Evolutionary conservation across 768 basidiomycete species (phyloP).

Genomic region (Pleurotus eryngii): DNA sequence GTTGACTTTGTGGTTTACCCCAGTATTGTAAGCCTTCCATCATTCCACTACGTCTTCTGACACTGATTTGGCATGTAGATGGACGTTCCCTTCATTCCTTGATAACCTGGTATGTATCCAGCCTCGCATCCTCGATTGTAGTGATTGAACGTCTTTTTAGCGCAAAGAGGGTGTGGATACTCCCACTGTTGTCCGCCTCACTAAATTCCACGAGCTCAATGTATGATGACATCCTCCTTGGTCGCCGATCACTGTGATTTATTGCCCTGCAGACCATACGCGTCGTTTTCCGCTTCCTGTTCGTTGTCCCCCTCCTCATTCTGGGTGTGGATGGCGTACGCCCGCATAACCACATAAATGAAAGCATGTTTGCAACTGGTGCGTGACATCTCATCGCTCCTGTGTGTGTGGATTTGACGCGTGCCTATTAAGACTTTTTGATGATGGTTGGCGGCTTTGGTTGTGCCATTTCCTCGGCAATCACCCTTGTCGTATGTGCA

Average conservation of each 20-base stretch:
- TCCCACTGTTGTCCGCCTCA: slow-evolving; percentile 64
- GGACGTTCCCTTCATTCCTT: slow-evolving; percentile 67
- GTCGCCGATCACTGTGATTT: neutral
- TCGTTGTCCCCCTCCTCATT: slow-evolving; percentile 60
- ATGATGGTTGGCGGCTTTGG: slow-evolving; percentile 58
- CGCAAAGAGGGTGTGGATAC: slow-evolving; percentile 60
- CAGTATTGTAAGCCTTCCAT: slow-evolving; percentile 50
- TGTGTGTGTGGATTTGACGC: slow-evolving; percentile 4
- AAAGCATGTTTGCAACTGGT: slow-evolving; percentile 54
- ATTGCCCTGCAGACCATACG: slow-evolving; percentile 54
- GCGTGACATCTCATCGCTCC: slow-evolving; percentile 3
- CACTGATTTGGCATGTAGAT: slow-evolving; percentile 32
- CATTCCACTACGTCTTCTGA: neutral
- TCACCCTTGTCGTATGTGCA: slow-evolving; percentile 63
- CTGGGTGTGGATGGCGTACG: slow-evolving; percentile 69
- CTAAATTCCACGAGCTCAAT: slow-evolving; percentile 81
- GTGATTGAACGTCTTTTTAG: slow-evolving; percentile 28
- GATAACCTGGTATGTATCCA: slow-evolving; percentile 46
- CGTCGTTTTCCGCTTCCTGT: slow-evolving; percentile 69
- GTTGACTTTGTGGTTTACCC: slow-evolving; percentile 72
- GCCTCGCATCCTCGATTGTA: neutral
- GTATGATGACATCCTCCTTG: slow-evolving; percentile 43
- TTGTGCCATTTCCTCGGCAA: slow-evolving; percentile 61
- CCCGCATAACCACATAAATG: slow-evolving; percentile 62
- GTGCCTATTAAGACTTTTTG: slow-evolving; percentile 47